Conservation (phyloP, 306 rosid genomes). For the Erythrophleum fordii region DNA sequence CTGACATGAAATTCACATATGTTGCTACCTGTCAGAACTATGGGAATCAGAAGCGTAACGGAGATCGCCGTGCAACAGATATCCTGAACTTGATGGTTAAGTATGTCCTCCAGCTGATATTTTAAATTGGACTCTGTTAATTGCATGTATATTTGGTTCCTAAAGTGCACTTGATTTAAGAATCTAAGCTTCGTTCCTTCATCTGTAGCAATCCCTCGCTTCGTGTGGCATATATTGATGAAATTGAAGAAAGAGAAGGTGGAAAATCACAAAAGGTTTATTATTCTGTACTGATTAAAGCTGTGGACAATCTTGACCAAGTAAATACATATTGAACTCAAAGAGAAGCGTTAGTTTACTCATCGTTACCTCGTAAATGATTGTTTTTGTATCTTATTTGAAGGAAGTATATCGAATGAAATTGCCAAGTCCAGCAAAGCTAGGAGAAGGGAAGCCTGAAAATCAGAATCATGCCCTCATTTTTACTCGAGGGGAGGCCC, state of each 20-base stretch:
- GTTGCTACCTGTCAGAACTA: constrained; percentile 98
- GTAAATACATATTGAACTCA: constrained; percentile 51
- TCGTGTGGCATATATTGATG: constrained; percentile 97
- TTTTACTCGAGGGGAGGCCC: constrained; percentile 97
- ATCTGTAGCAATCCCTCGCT: constrained; percentile 83
- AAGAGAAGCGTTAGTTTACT: constrained; percentile 26
- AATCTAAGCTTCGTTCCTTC: constrained; percentile 40
- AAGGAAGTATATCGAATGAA: constrained; percentile 95
- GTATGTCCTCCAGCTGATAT: constrained; percentile 63
- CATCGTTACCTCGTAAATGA: constrained; percentile 37
- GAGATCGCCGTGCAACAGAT: constrained; percentile 98
- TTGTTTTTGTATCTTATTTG: constrained; percentile 35
- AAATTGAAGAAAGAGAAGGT: constrained; percentile 89
- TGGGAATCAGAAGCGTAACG: constrained; percentile 93
- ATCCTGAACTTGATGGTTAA: constrained; percentile 96
- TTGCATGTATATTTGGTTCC: constrained; percentile 25
- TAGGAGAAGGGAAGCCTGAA: constrained; percentile 99
- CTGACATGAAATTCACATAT: constrained; percentile 95
- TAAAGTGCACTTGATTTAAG: constrained; percentile 37
- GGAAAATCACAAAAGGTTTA: constrained; percentile 82
- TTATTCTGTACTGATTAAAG: constrained; percentile 95
- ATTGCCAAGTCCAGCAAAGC: constrained; percentile 86
- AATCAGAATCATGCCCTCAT: constrained; percentile 95
- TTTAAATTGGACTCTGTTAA: constrained; percentile 24
- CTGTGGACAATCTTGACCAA: constrained; percentile 89